Evolutionary conservation across 2,329 filamentous ascomycete genomes (phyloP).

Genomic region (Passalora sequoiae): DNA sequence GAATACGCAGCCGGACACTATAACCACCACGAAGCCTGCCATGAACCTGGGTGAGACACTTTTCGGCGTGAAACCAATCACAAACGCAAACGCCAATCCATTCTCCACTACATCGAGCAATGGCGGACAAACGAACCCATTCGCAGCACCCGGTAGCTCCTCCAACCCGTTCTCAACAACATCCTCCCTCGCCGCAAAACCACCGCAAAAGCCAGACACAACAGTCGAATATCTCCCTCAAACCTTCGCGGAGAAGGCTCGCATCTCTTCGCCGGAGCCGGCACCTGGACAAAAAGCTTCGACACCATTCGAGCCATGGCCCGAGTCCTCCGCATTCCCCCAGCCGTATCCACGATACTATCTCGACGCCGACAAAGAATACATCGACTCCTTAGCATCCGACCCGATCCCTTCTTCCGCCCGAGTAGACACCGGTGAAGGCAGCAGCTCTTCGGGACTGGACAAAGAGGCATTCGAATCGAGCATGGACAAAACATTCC

Average conservation of each 20-base stretch:
- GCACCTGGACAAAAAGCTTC: conserved; percentile 24
- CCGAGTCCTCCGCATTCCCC: conserved; percentile 59
- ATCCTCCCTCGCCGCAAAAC: conserved; percentile 41
- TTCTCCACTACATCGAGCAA: conserved; percentile 48
- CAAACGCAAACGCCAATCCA: conserved; percentile 47
- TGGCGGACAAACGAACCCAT: conserved; percentile 50
- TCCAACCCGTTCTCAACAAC: conserved; percentile 49
- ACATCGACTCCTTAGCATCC: conserved; percentile 55
- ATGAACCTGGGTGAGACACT: conserved; percentile 59
- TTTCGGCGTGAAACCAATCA: conserved; percentile 58
- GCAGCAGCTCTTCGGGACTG: conserved; percentile 31
- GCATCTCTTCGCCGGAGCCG: conserved; percentile 27
- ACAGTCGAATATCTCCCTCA: conserved; percentile 21
- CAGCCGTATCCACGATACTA: conserved; percentile 69
- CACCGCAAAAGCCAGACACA: conserved; percentile 35
- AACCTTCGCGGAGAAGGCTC: conserved; percentile 33
- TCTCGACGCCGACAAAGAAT: conserved; percentile 87
- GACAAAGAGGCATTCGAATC: conserved; percentile 47
- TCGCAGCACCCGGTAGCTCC: conserved; percentile 38
- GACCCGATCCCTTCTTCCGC: conserved; percentile 44
- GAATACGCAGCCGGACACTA: conserved; percentile 25
- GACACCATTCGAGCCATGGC: conserved; percentile 64
- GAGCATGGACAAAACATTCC: conserved; percentile 47
- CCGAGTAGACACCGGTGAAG: conserved; percentile 26
- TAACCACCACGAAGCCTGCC: conserved; percentile 31